Base-by-base conservation (phyloP, 2,329 filamentous ascomycete genomes). In the Trichoderma sp. region DNA sequence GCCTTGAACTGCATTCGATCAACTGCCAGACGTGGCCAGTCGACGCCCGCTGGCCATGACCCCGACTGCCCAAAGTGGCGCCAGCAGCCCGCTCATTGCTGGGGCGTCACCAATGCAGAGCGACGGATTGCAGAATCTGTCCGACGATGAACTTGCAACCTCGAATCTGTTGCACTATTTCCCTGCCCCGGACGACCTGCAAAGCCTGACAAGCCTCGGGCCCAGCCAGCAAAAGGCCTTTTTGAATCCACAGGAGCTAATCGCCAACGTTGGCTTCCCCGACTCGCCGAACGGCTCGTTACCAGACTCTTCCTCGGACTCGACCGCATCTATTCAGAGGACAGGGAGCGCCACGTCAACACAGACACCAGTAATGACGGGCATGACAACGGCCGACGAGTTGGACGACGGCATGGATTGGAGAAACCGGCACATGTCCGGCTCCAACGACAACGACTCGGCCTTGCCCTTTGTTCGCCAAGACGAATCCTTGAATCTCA, bases 301-400 rank as follows among this genome's bases (percentile, higher is more conserved):
- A 62, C 81, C 81, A 69, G 85, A 86, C 73, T 85, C 84, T 3
- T 84, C 83, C 4, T 86, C 84, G 62, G 84, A 86, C 71, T 86
- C 85, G 10, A 83, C 83, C 14, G 81, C 81, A 49, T 85, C 79
- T 33, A 75, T 83, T 37, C 85, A 85, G 75, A 79, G 82, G 68
- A 81, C 84, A 43, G 79, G 79, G 19, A 84, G 82, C 72, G 83
- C 82, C 1, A 80, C 80, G 24, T 85, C 84, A 7, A 81, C 82
- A 19, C 82, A 83, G 71, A 81, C 82, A 24, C 80, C 77, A 37
- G 76, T 80, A 68, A 80, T 79, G 47, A 73, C 79, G 62, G 84
- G 86, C 74, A 72, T 79, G 43, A 80, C 80, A 74, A 84, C 84
- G 80, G 78, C 77, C 61, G 80, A 83, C 72, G 79, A 78, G 49